Base-by-base conservation (phyloP, 2,329 filamentous ascomycete genomes). In the Ascocoryne sarcoides region DNA sequence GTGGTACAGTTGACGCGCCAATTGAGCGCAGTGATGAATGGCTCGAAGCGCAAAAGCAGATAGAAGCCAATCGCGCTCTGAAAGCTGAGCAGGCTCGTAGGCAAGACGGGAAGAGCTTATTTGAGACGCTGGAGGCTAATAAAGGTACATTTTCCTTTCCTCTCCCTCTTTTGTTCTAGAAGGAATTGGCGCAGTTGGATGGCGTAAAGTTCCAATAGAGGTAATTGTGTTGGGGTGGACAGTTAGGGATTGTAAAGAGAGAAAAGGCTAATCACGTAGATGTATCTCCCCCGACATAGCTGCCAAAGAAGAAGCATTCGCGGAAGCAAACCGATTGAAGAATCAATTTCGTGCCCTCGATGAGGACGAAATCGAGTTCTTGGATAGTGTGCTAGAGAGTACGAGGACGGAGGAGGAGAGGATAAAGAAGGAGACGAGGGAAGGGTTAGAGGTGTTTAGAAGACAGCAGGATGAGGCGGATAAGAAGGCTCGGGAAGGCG, bases 281-380 rank as follows among this genome's bases (percentile, higher is more conserved):
- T 49, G 44, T 58, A 47, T 48, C 40, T 51, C 49, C 44, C 49
- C 52, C 33, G 42, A 30, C 50, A 48, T 42, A 82, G 84, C 79
- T 49, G 82, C 83, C 43, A 90, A 89, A 62, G 82, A 90, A 64
- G 84, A 84, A 15, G 83, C 80, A 7, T 87, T 88, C 60, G 84
- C 88, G 60, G 84, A 90, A 61, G 70, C 79, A 47, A 73, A 71
- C 47, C 73, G 73, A 49, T 66, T 90, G 38, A 75, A 76, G 55
- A 84, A 90, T 54, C 85, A 90, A 64, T 89, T 88, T 59, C 75
- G 80, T 29, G 70, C 81, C 3, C 69, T 92, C 20, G 81, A 90
- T 57, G 82, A 87, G 44, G 83, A 88, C 57, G 85, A 90, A 64
- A 70, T 83, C 37, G 83, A 82, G 15, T 90, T 87, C 50, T 63